Base-by-base conservation (phyloP, 2,329 filamentous ascomycete genomes). In the Trichoderma atroviride region DNA sequence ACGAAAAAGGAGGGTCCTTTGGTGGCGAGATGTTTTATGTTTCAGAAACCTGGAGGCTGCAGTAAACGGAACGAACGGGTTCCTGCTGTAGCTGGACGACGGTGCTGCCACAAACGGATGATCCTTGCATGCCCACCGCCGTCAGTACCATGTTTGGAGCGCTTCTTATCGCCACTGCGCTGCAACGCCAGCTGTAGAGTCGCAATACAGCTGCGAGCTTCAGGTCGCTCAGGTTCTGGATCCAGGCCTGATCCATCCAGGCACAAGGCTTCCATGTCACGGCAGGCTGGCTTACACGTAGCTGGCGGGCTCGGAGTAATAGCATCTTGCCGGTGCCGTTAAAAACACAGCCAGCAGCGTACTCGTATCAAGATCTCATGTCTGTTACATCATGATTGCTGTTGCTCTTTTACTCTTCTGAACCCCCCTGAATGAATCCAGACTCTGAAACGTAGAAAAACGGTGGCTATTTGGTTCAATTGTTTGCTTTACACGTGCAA, bases 1-100 rank as follows among this genome's bases (percentile, higher is more conserved):
- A 43, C 40, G 9, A 43, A 40, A 43, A 64, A 56, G 58, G 63
- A 29, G 37, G 60, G 43, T 31, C 61, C 61, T 19, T 43, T 16
- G 50, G 61, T 55, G 61, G 61, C 59, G 59, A 62, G 50, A 22
- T 31, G 4, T 24, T 40, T 19, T 43, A 43, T 62, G 59, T 62
- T 62, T 62, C 59, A 62, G 59, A 62, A 43, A 19, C 16, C 60
- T 9, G 37, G 31, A n/a, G 53, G 33, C 33, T 35, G 37, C 53
- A 60, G 35, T n/a, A 52, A 33, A 59, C 22, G 40, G 52, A 37
- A 58, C 40, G 19, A 19, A n/a, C 63, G 63, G 63, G 63, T 66
- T 66, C 63, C 63, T 66, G 63, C 63, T 66, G 63, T 66, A 66
- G 63, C 33, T 35, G 43, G 56, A 55, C 52, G 61, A 64, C 53